A percentile compares a stretch with the other conserved stretches of the same genome.
These are phyloP conservation scores for Termitomyces sp. DNA, from an alignment of 768 basidiomycete species.

Conservation along the genomic window DNA sequence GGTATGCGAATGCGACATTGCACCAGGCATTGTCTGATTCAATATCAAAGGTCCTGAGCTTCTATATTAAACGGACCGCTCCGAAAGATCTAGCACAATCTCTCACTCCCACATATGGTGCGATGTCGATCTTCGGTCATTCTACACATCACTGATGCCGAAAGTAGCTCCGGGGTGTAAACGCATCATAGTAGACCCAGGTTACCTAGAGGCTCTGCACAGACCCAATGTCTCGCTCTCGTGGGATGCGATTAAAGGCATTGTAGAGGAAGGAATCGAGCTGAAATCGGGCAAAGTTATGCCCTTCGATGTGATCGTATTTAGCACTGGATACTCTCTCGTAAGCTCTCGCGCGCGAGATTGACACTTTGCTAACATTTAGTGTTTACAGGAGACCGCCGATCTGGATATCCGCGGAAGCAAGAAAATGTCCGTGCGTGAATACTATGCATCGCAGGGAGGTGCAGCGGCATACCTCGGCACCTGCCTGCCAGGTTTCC, in stretches of 20 bases:
- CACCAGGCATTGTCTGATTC: not conserved
- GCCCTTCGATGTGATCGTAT: slow-evolving; percentile 52
- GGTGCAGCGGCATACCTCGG: slow-evolving; percentile 53
- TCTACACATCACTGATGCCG: not conserved
- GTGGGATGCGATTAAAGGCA: slow-evolving; percentile 43
- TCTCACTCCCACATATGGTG: slow-evolving; percentile 51
- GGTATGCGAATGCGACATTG: slow-evolving; percentile 18
- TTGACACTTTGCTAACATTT: not conserved
- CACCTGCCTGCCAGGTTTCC: slow-evolving; percentile 49
- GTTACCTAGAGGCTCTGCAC: slow-evolving; percentile 49
- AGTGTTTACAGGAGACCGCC: slow-evolving; percentile 26
- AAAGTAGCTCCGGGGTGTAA: slow-evolving; percentile 51
- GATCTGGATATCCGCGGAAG: slow-evolving; percentile 37
- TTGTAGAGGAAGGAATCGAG: slow-evolving; percentile 46
- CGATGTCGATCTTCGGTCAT: slow-evolving; percentile 11
- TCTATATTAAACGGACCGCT: slow-evolving; percentile 42
- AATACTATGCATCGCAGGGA: slow-evolving; percentile 43
- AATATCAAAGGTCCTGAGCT: slow-evolving; percentile 28
- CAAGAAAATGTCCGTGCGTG: slow-evolving; percentile 33
- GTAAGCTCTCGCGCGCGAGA: slow-evolving; percentile 13
- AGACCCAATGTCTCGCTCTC: slow-evolving; percentile 47
- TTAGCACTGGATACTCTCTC: slow-evolving; percentile 48
- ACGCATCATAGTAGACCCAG: slow-evolving; percentile 56
- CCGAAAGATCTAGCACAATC: slow-evolving; percentile 42
- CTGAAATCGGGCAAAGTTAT: slow-evolving; percentile 44